phyloP scores from a whole-genome alignment of 306 rosid species.

The Prunus mume region DNA sequence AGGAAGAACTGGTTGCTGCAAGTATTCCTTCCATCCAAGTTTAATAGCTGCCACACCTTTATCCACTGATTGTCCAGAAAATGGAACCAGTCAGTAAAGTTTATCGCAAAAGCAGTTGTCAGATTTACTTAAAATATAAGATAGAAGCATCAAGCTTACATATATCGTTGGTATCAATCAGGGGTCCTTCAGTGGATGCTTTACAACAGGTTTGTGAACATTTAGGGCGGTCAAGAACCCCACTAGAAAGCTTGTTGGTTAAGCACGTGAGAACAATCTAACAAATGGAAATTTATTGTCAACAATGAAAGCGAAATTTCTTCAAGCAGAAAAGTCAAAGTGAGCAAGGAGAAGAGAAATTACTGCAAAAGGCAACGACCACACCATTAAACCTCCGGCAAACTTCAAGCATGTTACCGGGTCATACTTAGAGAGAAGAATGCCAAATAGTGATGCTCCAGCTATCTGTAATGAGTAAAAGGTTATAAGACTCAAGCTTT shows the following conservation, averaged over 20 bases:
- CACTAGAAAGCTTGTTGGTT: slow-evolving; percentile 84
- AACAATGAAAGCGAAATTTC: slow-evolving; percentile 10
- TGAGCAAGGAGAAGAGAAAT: slow-evolving; percentile 35
- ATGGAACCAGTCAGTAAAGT: slow-evolving; percentile 24
- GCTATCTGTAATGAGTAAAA: slow-evolving; percentile 55
- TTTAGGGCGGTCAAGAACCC: slow-evolving; percentile 91
- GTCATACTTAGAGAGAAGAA: slow-evolving; percentile 79
- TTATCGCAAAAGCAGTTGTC: slow-evolving; percentile 1
- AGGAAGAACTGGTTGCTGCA: slow-evolving; percentile 91
- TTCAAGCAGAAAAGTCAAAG: slow-evolving; percentile 5
- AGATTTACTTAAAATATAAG: background rate
- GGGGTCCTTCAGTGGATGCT: slow-evolving; percentile 41
- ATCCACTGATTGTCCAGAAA: slow-evolving; percentile 51
- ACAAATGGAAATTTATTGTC: slow-evolving; percentile 6
- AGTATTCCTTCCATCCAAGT: slow-evolving; percentile 90
- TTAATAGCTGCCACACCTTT: slow-evolving; percentile 77
- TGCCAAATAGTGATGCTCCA: slow-evolving; percentile 81
- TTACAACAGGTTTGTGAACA: slow-evolving; percentile 61
- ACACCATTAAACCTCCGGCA: slow-evolving; percentile 69
- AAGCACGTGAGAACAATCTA: slow-evolving; percentile 72
- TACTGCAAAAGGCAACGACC: slow-evolving; percentile 78
- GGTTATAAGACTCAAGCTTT: slow-evolving; percentile 18
- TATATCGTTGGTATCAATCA: slow-evolving; percentile 39
- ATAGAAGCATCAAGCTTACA: slow-evolving; percentile 36
- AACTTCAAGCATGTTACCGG: slow-evolving; percentile 85